phyloP scores from a whole-genome alignment of 768 basidiomycete species.

The Cantharellus anzutake region DNA sequence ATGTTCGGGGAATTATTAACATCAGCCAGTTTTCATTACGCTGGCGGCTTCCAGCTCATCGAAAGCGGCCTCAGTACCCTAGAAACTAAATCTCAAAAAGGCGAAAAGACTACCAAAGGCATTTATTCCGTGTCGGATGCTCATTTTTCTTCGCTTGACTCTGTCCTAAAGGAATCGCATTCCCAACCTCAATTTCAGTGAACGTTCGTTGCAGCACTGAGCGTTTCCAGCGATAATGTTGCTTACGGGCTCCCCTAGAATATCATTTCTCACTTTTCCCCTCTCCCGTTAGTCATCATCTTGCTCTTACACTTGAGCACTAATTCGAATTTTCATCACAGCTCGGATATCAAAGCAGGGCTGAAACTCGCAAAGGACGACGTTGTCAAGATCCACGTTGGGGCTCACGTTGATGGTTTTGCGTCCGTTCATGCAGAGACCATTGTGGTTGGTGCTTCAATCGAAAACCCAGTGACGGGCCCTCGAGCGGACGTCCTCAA shows the following conservation, averaged over 20 bases:
- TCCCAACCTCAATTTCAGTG: conserved; percentile 85
- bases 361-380: conserved; percentile 65
- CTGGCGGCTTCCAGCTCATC: conserved; percentile 28
- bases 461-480: conserved; percentile 59
- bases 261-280: conserved; percentile 87
- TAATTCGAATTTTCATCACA: conserved; percentile 17
- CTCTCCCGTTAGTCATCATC: conserved; percentile 51
- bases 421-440: conserved; percentile 90
- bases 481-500: conserved; percentile 79
- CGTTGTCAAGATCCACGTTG: conserved; percentile 89
- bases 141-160: background rate
- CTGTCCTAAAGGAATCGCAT: conserved; percentile 50
- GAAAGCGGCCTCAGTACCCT: conserved; percentile 68
- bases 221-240: background rate
- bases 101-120: conserved; percentile 79
- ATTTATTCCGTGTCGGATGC: conserved; percentile 13
- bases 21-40: background rate
- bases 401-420: conserved; percentile 96
- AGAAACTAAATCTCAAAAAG: conserved; percentile 82
- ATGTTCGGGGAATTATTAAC: background rate
- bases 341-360: conserved; percentile 53
- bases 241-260: conserved; percentile 21
- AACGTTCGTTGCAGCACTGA: conserved; percentile 25
- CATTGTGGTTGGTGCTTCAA: conserved; percentile 65
- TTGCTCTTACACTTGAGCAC: conserved; percentile 11